Base-by-base conservation (phyloP, 1,284 basidiomycete species). In the Melampsora medusae region DNA sequence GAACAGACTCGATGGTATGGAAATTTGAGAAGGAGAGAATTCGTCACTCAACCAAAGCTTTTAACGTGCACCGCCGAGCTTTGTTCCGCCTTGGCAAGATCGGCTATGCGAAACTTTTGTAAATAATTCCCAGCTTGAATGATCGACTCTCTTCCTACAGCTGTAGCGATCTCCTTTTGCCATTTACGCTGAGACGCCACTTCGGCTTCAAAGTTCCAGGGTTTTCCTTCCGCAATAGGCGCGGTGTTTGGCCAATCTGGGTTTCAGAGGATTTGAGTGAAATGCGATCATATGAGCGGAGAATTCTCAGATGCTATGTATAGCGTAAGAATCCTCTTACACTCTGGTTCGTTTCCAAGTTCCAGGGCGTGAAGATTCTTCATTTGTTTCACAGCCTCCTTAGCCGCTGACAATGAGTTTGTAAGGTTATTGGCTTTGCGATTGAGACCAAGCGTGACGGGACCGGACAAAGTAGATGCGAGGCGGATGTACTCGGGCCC, bases 121-220 rank as follows among this genome's bases (percentile, higher is more conserved):
- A 86, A 81, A 75, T 85, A 86, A 1, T 85, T 85, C 0, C 83
- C 85, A 10, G 82, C 85, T 79, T 86, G 84, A 80, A 85, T 84
- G 56, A 86, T 82, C 75, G 83, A 81, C 0, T 83, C 84, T 56
- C 83, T 79, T 83, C 84, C 46, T 1, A 70, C 60, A 25, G 38
- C 38, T 0, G 22, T 17, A 4, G 42, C 38, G 38, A 78, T 56
- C 31, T 50, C 66, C 3, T 33, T 59, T 6, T 69, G 50, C 75
- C 78, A 77, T 16, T 25, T 17, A 31, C 64, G 81, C 77, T 86
- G 82, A 46, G 83, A 84, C 4, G 82, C 80, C 4, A 82, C 84
- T 65, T 85, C 84, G 0, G 80, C 79, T 25, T 80, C 79, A 53
- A 83, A 82, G 68, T 78, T 83, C 84, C 84, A 85, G 2, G 80